Evolutionary conservation across 2,329 filamentous ascomycete species (phyloP).

Genomic region (Trichoderma sp.): DNA sequence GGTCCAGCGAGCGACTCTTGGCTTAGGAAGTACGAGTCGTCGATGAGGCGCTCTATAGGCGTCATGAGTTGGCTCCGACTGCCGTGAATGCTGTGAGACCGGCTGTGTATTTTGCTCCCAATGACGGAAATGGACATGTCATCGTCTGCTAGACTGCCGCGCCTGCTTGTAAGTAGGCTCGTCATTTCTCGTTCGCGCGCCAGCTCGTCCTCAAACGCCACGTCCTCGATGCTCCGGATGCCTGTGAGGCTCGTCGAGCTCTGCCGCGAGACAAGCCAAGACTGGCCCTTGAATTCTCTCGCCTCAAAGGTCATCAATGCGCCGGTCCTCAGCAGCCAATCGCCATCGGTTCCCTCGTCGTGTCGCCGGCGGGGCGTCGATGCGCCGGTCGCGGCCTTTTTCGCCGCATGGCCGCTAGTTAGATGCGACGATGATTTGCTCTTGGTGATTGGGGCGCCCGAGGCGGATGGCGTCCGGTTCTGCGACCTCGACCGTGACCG

Average conservation of each 20-base stretch:
- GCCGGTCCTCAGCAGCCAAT: conserved; percentile 64
- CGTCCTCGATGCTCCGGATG: conserved; percentile 50
- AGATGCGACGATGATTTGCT: conserved; percentile 63
- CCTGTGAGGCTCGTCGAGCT: conserved; percentile 61
- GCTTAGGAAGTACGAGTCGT: conserved; percentile 44
- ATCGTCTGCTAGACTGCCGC: conserved; percentile 41
- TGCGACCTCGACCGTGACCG: conserved; percentile 47
- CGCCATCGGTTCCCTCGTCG: conserved; percentile 49
- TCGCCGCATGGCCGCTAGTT: conserved; percentile 24
- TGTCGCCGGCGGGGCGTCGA: conserved; percentile 37
- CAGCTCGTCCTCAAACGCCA: conserved; percentile 50
- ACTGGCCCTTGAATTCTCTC: conserved; percentile 65
- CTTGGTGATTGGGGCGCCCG: conserved; percentile 46
- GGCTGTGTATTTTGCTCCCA: conserved; percentile 48
- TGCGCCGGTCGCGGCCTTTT: conserved; percentile 30
- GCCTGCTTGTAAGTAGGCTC: conserved; percentile 48
- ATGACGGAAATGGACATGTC: conserved; percentile 38
- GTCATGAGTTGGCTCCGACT: conserved; percentile 42
- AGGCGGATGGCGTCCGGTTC: conserved; percentile 40
- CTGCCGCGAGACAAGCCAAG: conserved; percentile 63
- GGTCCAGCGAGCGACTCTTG: conserved; percentile 48
- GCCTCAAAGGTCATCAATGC: conserved; percentile 60
- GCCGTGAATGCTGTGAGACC: conserved; percentile 34
- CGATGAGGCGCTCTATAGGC: conserved; percentile 40
- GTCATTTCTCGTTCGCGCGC: conserved; percentile 48